Conservation (phyloP, 306 rosid genomes). For the Parietaria judaica region DNA sequence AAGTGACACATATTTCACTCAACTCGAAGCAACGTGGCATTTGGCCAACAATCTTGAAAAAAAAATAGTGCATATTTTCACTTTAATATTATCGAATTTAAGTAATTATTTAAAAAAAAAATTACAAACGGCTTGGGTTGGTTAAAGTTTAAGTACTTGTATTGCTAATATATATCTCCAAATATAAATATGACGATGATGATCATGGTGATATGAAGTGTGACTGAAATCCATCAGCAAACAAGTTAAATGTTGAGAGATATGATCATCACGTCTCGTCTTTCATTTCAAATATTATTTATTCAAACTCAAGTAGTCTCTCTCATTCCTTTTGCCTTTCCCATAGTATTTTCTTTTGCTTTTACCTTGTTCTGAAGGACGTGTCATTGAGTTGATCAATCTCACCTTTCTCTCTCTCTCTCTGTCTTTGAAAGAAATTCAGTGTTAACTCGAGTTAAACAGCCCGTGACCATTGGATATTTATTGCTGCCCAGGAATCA, state of each 20-base stretch:
- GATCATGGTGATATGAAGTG: not conserved
- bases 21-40: too few species aligned
- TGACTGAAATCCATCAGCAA: not conserved
- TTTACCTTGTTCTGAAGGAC: not conserved
- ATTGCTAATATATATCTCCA: not conserved
- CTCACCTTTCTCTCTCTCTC: conserved; percentile 17
- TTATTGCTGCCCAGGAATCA: conserved; percentile 8
- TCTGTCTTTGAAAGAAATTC: conserved; percentile 13
- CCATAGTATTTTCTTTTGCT: conserved; percentile 3
- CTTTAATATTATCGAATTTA: too few species aligned
- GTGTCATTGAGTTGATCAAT: conserved; percentile 34
- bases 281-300: not conserved
- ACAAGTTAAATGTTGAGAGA: not conserved
- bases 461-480: conserved; percentile 19
- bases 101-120: too few species aligned
- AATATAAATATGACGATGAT: not conserved
- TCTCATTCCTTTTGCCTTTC: conserved; percentile 68
- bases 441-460: conserved; percentile 37
- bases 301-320: conserved; percentile 24
- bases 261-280: conserved; percentile 25
- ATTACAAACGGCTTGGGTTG: too few species aligned
- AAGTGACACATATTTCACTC: too few species aligned
- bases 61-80: too few species aligned
- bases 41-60: too few species aligned
- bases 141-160: not conserved